Conservation (phyloP, 2,329 filamentous ascomycete species). For the Westerdykella aurantiaca region DNA sequence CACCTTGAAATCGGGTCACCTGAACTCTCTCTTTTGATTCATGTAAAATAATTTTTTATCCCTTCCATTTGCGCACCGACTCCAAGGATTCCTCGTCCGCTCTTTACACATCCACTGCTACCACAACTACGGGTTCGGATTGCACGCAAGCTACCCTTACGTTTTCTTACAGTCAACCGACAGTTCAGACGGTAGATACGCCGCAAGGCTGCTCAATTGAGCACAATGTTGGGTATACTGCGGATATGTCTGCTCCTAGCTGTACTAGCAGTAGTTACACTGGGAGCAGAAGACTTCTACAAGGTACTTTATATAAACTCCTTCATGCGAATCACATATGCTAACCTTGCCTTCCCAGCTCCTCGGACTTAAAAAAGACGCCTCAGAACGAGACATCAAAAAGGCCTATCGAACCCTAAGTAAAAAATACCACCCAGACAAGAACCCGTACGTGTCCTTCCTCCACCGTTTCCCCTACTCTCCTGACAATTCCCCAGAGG, state of each 20-base stretch:
- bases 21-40: too few relatives aligned
- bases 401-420: constrained; percentile 84
- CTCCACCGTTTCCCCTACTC: neutral
- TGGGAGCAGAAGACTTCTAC: constrained; percentile 66
- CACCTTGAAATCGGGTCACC: too few relatives aligned
- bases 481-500: constrained; percentile 47
- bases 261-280: constrained; percentile 40
- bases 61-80: too few relatives aligned
- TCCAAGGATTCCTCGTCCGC: too few relatives aligned
- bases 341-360: constrained; percentile 50
- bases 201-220: neutral
- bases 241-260: constrained; percentile 40
- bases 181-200: neutral
- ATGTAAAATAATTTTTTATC: too few relatives aligned
- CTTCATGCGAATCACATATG: constrained; percentile 1
- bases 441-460: constrained; percentile 74
- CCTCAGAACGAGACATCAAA: constrained; percentile 84
- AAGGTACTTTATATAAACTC: constrained; percentile 49
- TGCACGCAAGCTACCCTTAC: too few relatives aligned
- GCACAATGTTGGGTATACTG: constrained; percentile 17
- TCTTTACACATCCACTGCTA: too few relatives aligned
- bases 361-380: constrained; percentile 71
- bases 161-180: neutral
- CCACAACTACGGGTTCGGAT: too few relatives aligned
- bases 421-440: constrained; percentile 96